Evolutionary conservation across 2,329 filamentous ascomycete species (phyloP).

Genomic region (Aspergillus caelatus): DNA sequence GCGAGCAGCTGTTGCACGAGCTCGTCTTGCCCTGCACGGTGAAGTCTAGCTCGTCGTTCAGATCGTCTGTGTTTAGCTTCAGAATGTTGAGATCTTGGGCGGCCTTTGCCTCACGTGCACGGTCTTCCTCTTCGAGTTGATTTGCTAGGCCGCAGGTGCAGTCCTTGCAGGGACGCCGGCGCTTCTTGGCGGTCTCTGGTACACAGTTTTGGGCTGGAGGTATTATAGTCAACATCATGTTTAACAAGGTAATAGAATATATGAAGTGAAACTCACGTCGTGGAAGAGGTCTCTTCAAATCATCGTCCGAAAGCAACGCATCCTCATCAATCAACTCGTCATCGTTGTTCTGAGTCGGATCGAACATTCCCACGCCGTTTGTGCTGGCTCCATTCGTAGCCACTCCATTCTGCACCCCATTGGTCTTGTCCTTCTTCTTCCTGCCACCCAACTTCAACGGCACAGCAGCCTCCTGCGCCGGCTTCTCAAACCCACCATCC

Average conservation of each 20-base stretch:
- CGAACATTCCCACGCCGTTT: constrained; percentile 7
- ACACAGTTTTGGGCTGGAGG: constrained; percentile 76
- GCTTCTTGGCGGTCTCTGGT: constrained; percentile 77
- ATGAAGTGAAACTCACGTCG: constrained; percentile 66
- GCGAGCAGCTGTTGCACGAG: constrained; percentile 88
- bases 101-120: constrained; percentile 64
- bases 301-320: constrained; percentile 79
- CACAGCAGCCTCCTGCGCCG: constrained; percentile 61
- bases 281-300: constrained; percentile 74
- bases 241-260: not conserved
- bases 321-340: constrained; percentile 94
- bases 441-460: constrained; percentile 67
- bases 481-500: constrained; percentile 72
- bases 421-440: constrained; percentile 49
- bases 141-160: constrained; percentile 93
- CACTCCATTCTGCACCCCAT: constrained; percentile 29
- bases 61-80: constrained; percentile 72
- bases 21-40: constrained; percentile 97
- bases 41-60: constrained; percentile 82
- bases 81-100: constrained; percentile 60
- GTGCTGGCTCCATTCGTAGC: not conserved
- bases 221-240: constrained; percentile 10
- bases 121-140: constrained; percentile 83
- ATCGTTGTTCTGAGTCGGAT: constrained; percentile 45
- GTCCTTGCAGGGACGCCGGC: constrained; percentile 94